Percentiles rank a stretch among this genome's conserved stretches.
Evolutionary conservation across 2,329 filamentous ascomycete genomes (phyloP).

Genomic region (Cryphonectria naterciae): DNA sequence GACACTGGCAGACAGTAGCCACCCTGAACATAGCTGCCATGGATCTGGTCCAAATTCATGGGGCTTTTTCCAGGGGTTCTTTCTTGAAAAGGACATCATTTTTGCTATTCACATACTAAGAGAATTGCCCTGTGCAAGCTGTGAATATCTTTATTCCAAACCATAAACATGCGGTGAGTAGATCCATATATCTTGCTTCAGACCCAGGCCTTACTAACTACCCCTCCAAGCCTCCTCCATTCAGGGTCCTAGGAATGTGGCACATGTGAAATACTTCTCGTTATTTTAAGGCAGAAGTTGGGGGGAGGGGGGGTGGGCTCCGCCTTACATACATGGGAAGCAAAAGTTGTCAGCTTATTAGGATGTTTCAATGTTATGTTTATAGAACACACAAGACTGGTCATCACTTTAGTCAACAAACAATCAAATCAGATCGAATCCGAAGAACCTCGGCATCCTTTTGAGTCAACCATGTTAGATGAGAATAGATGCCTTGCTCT

Average conservation of each 20-base stretch:
- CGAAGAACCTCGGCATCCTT: not conserved
- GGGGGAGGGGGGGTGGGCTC: too few relatives aligned
- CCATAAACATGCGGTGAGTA: not conserved
- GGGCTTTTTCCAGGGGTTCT: too few relatives aligned
- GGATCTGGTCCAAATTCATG: not conserved
- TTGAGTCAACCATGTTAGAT: not conserved
- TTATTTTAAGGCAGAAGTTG: not conserved
- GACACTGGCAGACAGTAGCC: too few relatives aligned
- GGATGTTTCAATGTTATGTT: not conserved
- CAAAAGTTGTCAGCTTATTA: constrained; percentile 11
- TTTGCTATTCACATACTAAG: not conserved
- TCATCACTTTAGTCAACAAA: not conserved
- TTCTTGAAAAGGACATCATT: not conserved
- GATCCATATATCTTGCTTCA: not conserved
- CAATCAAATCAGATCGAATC: not conserved
- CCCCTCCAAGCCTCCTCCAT: not conserved
- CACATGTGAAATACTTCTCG: constrained; percentile 8
- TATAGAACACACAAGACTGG: not conserved
- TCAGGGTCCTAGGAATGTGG: constrained; percentile 3
- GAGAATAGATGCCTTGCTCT: not conserved
- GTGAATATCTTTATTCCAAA: not conserved
- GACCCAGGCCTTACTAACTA: constrained; percentile 15
- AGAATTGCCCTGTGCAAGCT: not conserved
- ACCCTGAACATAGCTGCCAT: not conserved
- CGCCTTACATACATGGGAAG: not conserved